Base-by-base conservation (phyloP, 495 filamentous ascomycete species). In the Cenococcum geophilum region DNA sequence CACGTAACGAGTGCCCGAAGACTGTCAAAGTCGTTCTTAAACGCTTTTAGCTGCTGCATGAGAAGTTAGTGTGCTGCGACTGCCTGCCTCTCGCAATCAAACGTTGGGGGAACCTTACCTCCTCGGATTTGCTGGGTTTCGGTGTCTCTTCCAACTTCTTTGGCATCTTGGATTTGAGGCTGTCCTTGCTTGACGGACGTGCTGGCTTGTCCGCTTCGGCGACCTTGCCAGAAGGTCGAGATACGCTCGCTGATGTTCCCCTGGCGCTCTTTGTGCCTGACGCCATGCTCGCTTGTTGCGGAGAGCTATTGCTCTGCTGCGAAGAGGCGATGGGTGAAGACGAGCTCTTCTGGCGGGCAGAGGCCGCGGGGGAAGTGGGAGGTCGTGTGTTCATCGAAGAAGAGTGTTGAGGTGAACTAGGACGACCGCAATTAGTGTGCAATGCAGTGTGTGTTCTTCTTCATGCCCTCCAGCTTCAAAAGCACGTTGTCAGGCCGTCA, bases 1-100 rank as follows among this genome's bases (percentile, higher is more conserved):
- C 86, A 89, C 54, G 82, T 83, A 64, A 87, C 56, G 54, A 72
- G 68, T 4, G 64, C 40, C 43, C 73, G 69, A 21, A 76, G 67
- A 53, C 60, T 60, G 58, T 74, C 73, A 27, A 78, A 67, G 48
- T 79, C 77, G 22, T 60, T 59, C 51, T 73, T 73, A 37, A 75
- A 62, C 20, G 66, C 68, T 25, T 75, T 67, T 54, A 77, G 68
- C 35, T 70, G 65, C 72, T 75, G 47, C 57, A 37, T 35, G 36
- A 25, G 10, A 32, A 27, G 50, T 68, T 45, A 64, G 58, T 32
- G 5, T 9, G 18, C 47, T 21, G 25, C 36, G 11, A 20, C 16
- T 8, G 1, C 49, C 49, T 45, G 27, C 35, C 36, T 60, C 57
- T 53, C 18, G 47, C 40, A 58, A 18, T 50, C 53, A 53, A 32